These are phyloP conservation scores for Kentomonas sorsogonicus DNA, from an alignment of 208 protist genomes.

Conservation along the genomic window DNA sequence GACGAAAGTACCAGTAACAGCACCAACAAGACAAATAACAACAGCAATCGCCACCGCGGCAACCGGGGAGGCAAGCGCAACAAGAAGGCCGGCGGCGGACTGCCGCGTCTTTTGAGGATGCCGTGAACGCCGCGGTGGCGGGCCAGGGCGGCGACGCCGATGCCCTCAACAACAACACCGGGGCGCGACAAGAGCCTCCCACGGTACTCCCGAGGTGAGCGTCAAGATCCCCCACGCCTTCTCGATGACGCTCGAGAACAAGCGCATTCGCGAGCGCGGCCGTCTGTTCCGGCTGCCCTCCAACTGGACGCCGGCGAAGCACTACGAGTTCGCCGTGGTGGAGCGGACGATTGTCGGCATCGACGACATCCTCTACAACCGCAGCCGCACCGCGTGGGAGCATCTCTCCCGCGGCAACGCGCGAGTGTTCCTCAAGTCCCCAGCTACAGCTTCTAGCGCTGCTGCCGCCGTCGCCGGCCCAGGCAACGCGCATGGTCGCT, in stretches of 20 bases:
- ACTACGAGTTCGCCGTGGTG: constrained; percentile 28
- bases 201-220: too few relatives aligned
- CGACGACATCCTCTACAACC: constrained; percentile 47
- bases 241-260: constrained; percentile 13
- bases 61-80: too few relatives aligned
- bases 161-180: too few relatives aligned
- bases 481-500: neutral
- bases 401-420: constrained; percentile 49
- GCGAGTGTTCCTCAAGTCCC: constrained; percentile 24
- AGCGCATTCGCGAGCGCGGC: constrained; percentile 18
- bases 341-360: constrained; percentile 53
- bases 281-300: constrained; percentile 19
- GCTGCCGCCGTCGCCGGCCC: neutral
- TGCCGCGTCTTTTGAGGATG: too few relatives aligned
- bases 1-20: too few relatives aligned
- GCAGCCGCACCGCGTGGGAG: constrained; percentile 49
- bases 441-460: neutral
- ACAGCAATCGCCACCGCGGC: too few relatives aligned
- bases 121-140: too few relatives aligned
- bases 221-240: too few relatives aligned
- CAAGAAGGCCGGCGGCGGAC: too few relatives aligned
- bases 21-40: too few relatives aligned
- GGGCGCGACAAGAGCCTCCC: too few relatives aligned
- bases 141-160: too few relatives aligned
- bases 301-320: neutral